Percentiles rank a stretch among this genome's conserved stretches.
Conservation (phyloP, 129 eudicot genomes). For the Flaveria linearis region DNA sequence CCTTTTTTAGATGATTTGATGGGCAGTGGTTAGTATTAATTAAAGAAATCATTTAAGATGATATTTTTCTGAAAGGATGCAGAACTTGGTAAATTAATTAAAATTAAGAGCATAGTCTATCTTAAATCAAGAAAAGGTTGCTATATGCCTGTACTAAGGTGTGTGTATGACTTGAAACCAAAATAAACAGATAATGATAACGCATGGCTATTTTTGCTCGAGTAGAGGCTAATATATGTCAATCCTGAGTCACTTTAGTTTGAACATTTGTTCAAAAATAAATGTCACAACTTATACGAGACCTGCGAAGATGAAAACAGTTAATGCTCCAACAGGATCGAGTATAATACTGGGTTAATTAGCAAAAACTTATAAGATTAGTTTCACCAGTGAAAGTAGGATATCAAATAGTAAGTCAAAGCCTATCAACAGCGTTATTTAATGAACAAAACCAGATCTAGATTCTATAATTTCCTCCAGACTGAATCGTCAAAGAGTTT, state of each 20-base stretch:
- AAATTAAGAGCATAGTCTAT: neutral
- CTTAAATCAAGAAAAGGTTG: constrained; percentile 11
- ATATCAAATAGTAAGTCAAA: constrained; percentile 5
- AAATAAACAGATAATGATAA: neutral
- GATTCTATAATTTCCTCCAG: constrained; percentile 2
- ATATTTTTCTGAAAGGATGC: neutral
- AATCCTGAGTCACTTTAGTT: neutral
- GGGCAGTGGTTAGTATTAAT: constrained; percentile 19
- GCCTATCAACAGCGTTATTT: neutral
- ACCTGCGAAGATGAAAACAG: neutral
- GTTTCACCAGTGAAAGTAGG: neutral
- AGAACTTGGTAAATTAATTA: neutral
- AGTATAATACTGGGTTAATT: neutral
- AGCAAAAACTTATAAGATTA: constrained; percentile 1
- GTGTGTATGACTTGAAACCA: neutral
- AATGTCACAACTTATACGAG: neutral
- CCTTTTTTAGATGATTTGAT: neutral
- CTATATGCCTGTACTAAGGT: neutral
- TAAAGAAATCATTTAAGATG: neutral
- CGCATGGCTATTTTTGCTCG: neutral
- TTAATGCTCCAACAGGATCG: neutral
- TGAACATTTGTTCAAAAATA: neutral
- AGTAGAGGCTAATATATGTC: neutral
- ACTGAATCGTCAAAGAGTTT: constrained; percentile 3
- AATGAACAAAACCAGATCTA: constrained; percentile 13